Evolutionary conservation across 2,329 filamentous ascomycete species (phyloP), one percentile per base, ranked within the genome.

Genomic region (Fusarium xyrophilum): DNA sequence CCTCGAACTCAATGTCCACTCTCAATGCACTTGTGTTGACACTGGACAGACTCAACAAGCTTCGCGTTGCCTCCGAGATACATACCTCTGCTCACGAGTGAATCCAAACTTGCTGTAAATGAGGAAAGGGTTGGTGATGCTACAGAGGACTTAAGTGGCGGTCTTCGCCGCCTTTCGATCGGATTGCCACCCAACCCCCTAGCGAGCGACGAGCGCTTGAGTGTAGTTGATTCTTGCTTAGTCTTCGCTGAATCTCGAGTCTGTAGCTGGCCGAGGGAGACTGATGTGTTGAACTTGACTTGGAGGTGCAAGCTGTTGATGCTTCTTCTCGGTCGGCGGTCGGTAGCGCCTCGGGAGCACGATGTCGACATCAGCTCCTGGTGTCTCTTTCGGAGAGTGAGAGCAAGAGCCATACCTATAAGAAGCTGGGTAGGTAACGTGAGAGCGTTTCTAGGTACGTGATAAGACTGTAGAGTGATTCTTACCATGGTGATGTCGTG

Each of bases 191-290:
- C 27, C 10, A 21, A 6, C 8, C 21, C 11, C 13, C 12, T 35
- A 9, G 35, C 9, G 21, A 32, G 12, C 7, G 15, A 7, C 10
- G 25, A 35, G n/a, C 23, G 39, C n/a, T 25, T 36, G 21, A 44
- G n/a, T 19, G 23, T 32, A 27, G 23, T 6, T 7, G 14, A 14
- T 7, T 17, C 21, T 15, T 52, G 14, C 5, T 13, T 5, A 4
- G 27, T 21, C 1, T 9, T 40, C 4, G 13, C n/a, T 8, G 19
- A 13, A 13, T 33, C 14, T 28, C 3, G 13, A 32, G 13, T 15
- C 13, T 17, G 12, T 6, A 11, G 1, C 4, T 27, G 14, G 4
- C 5, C 6, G 2, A 21, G 4, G 3, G 6, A 32, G 10, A 5
- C 12, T 13, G 13, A 27, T n/a, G 19, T 9, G 5, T 14, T 28